phyloP scores from a whole-genome alignment of 768 basidiomycete species.

The Xerocomellus dryophilus region DNA sequence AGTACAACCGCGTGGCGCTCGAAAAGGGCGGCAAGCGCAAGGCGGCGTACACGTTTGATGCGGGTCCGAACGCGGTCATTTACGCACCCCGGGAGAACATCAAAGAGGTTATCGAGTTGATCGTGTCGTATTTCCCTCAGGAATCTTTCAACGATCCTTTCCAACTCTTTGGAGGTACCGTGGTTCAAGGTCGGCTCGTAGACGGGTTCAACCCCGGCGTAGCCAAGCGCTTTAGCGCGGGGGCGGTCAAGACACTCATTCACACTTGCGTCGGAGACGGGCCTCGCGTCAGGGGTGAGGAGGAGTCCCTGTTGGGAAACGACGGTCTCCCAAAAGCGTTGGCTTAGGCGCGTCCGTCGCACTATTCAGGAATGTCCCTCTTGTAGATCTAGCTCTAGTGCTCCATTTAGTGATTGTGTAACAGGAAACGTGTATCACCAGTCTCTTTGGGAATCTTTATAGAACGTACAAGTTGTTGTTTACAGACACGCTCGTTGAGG shows the following conservation, averaged over 20 bases:
- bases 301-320: slow-evolving; percentile 62
- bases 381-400: not conserved
- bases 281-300: slow-evolving; percentile 62
- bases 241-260: slow-evolving; percentile 85
- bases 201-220: slow-evolving; percentile 78
- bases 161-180: slow-evolving; percentile 48
- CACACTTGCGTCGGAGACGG: slow-evolving; percentile 94
- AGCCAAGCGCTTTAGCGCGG: slow-evolving; percentile 66
- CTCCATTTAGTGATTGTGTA: not conserved
- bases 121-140: slow-evolving; percentile 87
- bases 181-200: slow-evolving; percentile 49
- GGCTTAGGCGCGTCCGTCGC: slow-evolving; percentile 26
- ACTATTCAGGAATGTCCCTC: not conserved
- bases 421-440: slow-evolving; percentile 4
- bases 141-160: slow-evolving; percentile 75
- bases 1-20: slow-evolving; percentile 82
- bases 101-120: slow-evolving; percentile 69
- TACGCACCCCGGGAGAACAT: slow-evolving; percentile 80
- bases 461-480: not conserved
- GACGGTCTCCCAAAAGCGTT: slow-evolving; percentile 68
- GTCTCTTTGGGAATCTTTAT: not conserved
- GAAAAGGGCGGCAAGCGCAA: slow-evolving; percentile 57
- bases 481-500: not conserved
- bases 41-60: slow-evolving; percentile 99
- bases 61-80: slow-evolving; percentile 97